These are phyloP conservation scores for Suillus spraguei DNA, from an alignment of 768 basidiomycete species.

Conservation along the genomic window DNA sequence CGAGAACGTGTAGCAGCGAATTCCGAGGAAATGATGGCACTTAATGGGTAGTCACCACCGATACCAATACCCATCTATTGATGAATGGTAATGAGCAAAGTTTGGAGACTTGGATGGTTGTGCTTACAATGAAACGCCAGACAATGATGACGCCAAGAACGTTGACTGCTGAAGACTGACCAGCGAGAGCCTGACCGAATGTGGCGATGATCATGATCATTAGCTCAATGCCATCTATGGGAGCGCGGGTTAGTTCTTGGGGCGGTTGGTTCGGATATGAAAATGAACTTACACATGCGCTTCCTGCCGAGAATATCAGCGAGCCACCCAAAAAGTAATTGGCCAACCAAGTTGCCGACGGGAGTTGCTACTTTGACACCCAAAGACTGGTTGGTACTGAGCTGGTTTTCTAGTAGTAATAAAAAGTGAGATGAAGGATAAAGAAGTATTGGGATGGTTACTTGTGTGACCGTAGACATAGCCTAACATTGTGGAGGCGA, in stretches of 20 bases:
- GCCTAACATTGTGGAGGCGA: conserved; percentile 81
- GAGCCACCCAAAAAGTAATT: conserved; percentile 79
- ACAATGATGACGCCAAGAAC: conserved; percentile 79
- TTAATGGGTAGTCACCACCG: conserved; percentile 87
- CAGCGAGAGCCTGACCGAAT: conserved; percentile 79
- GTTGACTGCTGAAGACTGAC: conserved; percentile 61
- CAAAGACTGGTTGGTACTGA: conserved; percentile 64
- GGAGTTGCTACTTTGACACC: conserved; percentile 80
- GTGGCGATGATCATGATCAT: conserved; percentile 83
- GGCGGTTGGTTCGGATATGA: background rate
- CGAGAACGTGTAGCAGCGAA: conserved; percentile 78
- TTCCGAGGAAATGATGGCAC: conserved; percentile 87
- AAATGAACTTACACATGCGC: conserved; percentile 65
- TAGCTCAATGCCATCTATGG: conserved; percentile 52
- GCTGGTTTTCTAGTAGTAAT: conserved; percentile 21
- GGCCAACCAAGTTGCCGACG: conserved; percentile 74
- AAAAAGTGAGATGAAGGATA: background rate
- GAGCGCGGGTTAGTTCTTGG: background rate
- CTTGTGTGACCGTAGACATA: conserved; percentile 64
- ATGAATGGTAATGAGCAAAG: background rate
- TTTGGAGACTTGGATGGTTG: background rate
- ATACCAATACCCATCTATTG: conserved; percentile 76
- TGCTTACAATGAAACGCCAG: conserved; percentile 75
- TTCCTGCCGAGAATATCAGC: conserved; percentile 79
- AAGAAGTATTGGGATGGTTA: background rate